Evolutionary conservation across 306 rosid genomes (phyloP).

Genomic region (Castanospermum australe): DNA sequence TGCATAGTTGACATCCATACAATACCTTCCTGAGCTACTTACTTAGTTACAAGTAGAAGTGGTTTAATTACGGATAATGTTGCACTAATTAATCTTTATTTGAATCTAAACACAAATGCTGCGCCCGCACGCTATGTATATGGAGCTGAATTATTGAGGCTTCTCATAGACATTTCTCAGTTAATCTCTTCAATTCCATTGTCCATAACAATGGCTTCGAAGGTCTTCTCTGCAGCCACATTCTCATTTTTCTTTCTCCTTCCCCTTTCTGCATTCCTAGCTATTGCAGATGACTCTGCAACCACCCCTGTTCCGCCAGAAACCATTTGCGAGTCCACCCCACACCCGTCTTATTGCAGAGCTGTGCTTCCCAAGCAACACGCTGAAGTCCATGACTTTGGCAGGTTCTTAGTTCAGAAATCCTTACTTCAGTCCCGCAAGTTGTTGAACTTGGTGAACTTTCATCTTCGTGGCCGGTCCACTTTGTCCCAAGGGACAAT

Average conservation of each 20-base stretch:
- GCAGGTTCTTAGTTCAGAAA: conserved; percentile 38
- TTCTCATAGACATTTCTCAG: background rate
- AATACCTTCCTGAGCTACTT: background rate
- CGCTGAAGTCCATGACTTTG: conserved; percentile 38
- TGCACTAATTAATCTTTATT: background rate
- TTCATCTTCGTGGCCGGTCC: conserved; percentile 16
- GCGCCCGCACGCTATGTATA: background rate
- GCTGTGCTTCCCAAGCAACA: conserved; percentile 33
- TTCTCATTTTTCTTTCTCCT: conserved; percentile 21
- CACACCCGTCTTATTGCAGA: conserved; percentile 54
- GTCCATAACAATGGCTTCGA: conserved; percentile 32
- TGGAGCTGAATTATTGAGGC: background rate
- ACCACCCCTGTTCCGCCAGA: conserved; percentile 22
- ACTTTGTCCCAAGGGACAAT: conserved; percentile 29
- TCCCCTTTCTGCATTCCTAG: background rate
- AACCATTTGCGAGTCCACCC: conserved; percentile 47
- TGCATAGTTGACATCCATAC: background rate
- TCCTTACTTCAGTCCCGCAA: conserved; percentile 42
- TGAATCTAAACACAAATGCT: background rate
- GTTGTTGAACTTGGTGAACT: conserved; percentile 23
- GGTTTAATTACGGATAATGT: background rate
- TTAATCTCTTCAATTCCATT: background rate
- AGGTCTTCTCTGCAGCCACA: background rate
- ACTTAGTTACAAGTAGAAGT: background rate
- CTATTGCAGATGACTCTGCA: conserved; percentile 14